Percentiles rank a stretch among this genome's conserved stretches.
Evolutionary conservation across 1,284 basidiomycete genomes (phyloP).

Genomic region (Taiwanofungus camphoratus): DNA sequence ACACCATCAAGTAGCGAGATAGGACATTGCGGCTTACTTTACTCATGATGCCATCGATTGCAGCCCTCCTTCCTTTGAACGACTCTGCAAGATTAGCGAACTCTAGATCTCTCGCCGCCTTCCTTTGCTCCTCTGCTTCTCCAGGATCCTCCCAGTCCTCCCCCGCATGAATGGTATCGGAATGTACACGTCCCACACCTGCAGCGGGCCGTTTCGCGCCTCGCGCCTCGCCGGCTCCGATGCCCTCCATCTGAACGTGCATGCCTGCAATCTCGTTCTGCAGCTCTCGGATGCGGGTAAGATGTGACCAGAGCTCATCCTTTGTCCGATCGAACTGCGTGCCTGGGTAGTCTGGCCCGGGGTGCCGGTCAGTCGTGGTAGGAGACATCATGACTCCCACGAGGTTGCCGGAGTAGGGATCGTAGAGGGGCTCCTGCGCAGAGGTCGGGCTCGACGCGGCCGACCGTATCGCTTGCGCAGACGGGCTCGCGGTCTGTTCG

Average conservation of each 20-base stretch:
- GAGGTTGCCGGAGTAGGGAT: constrained; percentile 45
- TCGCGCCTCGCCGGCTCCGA: constrained; percentile 32
- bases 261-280: constrained; percentile 65
- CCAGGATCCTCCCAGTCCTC: constrained; percentile 30
- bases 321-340: constrained; percentile 28
- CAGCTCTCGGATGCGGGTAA: constrained; percentile 58
- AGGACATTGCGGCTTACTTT: constrained; percentile 39
- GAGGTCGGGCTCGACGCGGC: constrained; percentile 15
- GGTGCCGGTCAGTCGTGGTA: constrained; percentile 18
- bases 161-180: constrained; percentile 22
- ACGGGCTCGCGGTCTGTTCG: constrained; percentile 21
- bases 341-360: constrained; percentile 15
- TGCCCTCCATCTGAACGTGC: constrained; percentile 69
- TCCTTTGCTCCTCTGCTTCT: constrained; percentile 30
- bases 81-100: constrained; percentile 59
- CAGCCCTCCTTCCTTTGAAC: constrained; percentile 61
- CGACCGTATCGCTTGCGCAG: constrained; percentile 14
- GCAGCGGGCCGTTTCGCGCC: constrained; percentile 18
- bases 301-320: constrained; percentile 60
- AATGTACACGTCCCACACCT: constrained; percentile 22
- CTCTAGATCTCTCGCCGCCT: constrained; percentile 48
- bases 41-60: constrained; percentile 64
- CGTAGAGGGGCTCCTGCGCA: constrained; percentile 34
- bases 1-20: constrained; percentile 1
- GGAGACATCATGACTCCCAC: constrained; percentile 33